Base-by-base conservation (phyloP, 1,139 yeast species). In the Oligophagozyma castellii region DNA sequence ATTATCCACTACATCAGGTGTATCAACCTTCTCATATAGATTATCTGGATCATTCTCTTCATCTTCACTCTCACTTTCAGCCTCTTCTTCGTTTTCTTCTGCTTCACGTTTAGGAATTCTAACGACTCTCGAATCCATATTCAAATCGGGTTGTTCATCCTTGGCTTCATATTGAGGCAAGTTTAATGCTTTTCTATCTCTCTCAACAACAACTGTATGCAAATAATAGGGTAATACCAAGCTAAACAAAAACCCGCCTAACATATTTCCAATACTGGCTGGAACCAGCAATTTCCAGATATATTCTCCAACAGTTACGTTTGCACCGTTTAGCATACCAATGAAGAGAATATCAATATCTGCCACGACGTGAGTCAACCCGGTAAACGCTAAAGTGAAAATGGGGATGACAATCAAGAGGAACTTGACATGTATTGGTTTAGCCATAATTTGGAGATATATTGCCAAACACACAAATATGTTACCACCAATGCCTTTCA, bases 341-440 rank as follows among this genome's bases (percentile, higher is more conserved):
- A 72, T 66, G 6, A 73, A 67, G 7, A 75, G 47, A 34, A 76
- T 42, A 40, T 61, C 71, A 86, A 79, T 77, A 50, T 80, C 93
- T 1, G 93, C 93, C 6, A 80, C 83, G 2, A 71, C 70, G 47
- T 80, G 93, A 4, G 81, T 71, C 51, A 72, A 79, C 0, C 92
- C 92, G 58, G 74, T 59, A 2, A 73, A 43, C 5, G 77, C 92
- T 49, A 79, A 76, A 0, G 84, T 70, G 52, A 77, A 75, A 8
- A 79, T 61, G 1, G 93, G 92, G 14, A 78, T 47, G 5, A 61
- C 42, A 58, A 79, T 65, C 58, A 75, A 54, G n/a, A 76, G 26
- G 26, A 75, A 62, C 43, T 77, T 77, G 23, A 80, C 92, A 46
- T 79, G 92, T n/a, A 74, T 44, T 0, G 93, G 92, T 43, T 75